These are phyloP conservation scores for Chlamydomonas asymmetrica DNA, from an alignment of 139 green algal genomes.

Conservation along the genomic window DNA sequence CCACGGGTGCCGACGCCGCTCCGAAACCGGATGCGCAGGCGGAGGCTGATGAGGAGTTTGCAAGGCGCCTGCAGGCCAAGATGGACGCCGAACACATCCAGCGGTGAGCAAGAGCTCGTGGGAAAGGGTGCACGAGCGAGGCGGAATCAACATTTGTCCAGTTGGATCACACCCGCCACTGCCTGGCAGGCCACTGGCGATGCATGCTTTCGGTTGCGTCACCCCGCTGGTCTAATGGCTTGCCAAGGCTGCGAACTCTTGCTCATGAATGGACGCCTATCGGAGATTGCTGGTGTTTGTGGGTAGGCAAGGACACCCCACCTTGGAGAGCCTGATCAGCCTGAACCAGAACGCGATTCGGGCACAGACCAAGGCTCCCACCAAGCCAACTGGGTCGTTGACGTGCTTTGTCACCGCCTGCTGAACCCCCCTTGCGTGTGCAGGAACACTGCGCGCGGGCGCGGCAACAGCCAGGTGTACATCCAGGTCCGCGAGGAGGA, in stretches of 20 bases:
- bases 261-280: background rate
- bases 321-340: too few species aligned
- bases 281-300: background rate
- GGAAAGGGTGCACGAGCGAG: background rate
- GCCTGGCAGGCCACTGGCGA: background rate
- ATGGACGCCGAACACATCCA: slow-evolving; percentile 59
- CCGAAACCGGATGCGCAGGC: slow-evolving; percentile 1
- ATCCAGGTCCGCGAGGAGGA: slow-evolving; percentile 89
- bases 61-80: slow-evolving; percentile 73
- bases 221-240: background rate
- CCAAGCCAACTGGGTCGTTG: background rate
- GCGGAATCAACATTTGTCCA: background rate
- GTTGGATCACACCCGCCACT: background rate
- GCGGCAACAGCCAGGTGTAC: slow-evolving; percentile 54
- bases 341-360: too few species aligned
- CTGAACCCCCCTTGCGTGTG: background rate
- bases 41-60: slow-evolving; percentile 75
- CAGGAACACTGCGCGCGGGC: background rate
- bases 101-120: slow-evolving; percentile 1
- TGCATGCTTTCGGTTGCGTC: background rate
- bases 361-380: too few species aligned
- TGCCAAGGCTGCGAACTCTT: background rate
- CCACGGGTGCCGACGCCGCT: background rate
- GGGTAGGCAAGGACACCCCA: too few species aligned
- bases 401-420: background rate